Base-by-base conservation (phyloP, 2,329 filamentous ascomycete species). In the Gyromitra esculenta region DNA sequence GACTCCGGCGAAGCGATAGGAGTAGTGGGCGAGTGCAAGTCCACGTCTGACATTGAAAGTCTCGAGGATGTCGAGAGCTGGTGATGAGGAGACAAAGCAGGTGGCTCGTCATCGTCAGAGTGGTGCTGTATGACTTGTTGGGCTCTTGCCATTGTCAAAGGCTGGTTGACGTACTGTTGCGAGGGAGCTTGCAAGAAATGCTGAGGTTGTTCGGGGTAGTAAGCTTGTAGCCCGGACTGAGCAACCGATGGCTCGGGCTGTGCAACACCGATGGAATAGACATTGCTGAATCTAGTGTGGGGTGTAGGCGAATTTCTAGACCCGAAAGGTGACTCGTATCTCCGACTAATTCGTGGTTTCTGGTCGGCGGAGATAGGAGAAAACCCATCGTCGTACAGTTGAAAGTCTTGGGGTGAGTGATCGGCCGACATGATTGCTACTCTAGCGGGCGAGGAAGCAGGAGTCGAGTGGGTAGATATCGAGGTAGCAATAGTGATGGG, bases 401-500 rank as follows among this genome's bases (percentile, higher is more conserved):
- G 72, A 56, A 80, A 81, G 57, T 81, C 80, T 52, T 76, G 66
- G 5, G 75, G 70, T 2, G 79, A 79, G 64, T 75, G 68, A 13
- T 78, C 69, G 59, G 73, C 76, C 15, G 80, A 79, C 77, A 81
- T 77, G 48, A 79, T 80, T 31, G 80, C 62, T 59, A 76, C 77
- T 67, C 80, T 73, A 5, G 79, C 78, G 54, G 80, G 80, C 39
- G 80, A 81, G 15, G 80, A 80, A 5, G 80, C 78, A 37, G 80
- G 80, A 41, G 80, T 79, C 9, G 80, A 81, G 65, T 77, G 79
- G 9, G 78, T 78, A 45, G 80, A 81, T 41, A 80, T 77, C 6
- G 79, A 79, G 13, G 80, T 80, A 64, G 80, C 75, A 52, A 81
- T 77, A 8, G 80, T 81, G 9, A 78, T 75, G 66, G 80, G 80